Conservation (phyloP, 169 alveolate species). For the Eimeria mitis region DNA sequence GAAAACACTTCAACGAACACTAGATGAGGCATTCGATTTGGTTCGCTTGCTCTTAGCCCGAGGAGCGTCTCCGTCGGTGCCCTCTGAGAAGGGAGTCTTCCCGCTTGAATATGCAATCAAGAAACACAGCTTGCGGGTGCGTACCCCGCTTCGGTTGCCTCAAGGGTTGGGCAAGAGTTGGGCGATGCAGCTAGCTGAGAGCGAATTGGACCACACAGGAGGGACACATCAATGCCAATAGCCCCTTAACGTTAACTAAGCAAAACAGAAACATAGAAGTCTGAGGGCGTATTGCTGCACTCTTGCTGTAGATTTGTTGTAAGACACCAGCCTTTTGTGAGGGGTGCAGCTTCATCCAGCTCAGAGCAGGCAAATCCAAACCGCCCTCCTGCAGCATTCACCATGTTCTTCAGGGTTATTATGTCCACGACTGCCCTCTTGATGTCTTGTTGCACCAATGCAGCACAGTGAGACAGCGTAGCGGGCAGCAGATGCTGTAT, state of each 20-base stretch:
- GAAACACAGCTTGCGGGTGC: constrained; percentile 51
- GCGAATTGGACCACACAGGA: not conserved
- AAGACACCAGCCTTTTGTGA: not conserved
- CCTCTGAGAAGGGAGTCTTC: constrained; percentile 31
- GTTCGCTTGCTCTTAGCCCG: constrained; percentile 56
- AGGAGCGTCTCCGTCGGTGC: constrained; percentile 51
- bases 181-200: not conserved
- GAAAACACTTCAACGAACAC: not conserved
- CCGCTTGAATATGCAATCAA: constrained; percentile 55
- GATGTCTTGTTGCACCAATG: not conserved
- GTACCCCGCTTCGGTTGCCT: not conserved
- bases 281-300: not conserved
- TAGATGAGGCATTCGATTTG: constrained; percentile 30
- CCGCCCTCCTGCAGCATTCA: not conserved
- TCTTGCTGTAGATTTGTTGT: not conserved
- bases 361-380: not conserved
- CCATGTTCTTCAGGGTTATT: not conserved
- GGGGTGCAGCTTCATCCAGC: not conserved
- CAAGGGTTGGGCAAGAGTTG: not conserved
- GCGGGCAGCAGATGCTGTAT: not conserved
- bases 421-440: not conserved
- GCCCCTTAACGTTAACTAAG: not conserved
- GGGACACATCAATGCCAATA: not conserved
- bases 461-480: not conserved
- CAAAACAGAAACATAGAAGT: not conserved